Evolutionary conservation across 192 early-diverging fungal species (phyloP).

Genomic region (Coemansia biformis): DNA sequence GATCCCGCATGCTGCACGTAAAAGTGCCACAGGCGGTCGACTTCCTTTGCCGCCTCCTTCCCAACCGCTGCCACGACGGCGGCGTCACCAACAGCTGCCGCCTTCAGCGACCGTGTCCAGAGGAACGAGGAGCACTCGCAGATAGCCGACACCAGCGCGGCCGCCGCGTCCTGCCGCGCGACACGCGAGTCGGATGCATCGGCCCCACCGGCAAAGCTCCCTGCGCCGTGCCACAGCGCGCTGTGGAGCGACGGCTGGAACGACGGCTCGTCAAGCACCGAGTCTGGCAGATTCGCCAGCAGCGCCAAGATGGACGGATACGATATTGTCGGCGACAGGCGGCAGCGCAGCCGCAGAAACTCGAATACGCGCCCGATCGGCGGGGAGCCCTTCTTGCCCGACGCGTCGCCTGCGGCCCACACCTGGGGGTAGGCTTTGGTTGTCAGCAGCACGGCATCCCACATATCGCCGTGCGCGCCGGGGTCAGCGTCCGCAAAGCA

Average conservation of each 20-base stretch:
- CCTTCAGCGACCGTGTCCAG: constrained; percentile 34
- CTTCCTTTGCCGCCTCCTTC: constrained; percentile 33
- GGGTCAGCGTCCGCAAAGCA: constrained; percentile 73
- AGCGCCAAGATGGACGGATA: constrained; percentile 78
- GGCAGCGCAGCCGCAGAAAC: constrained; percentile 63
- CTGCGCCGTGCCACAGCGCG: constrained; percentile 45
- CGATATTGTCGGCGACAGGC: constrained; percentile 59
- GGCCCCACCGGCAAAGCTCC: constrained; percentile 3
- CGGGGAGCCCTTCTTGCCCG: constrained; percentile 44
- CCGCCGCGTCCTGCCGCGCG: constrained; percentile 13
- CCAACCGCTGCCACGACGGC: constrained; percentile 3
- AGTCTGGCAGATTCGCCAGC: constrained; percentile 58
- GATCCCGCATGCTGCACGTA: constrained; percentile 32
- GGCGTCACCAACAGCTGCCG: too few species aligned
- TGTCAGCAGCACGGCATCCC: constrained; percentile 79
- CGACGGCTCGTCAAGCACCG: constrained; percentile 17
- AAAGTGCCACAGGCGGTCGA: constrained; percentile 48
- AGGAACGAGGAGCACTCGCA: constrained; percentile 46
- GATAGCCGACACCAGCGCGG: constrained; percentile 33
- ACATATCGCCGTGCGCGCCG: constrained; percentile 69
- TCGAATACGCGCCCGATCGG: constrained; percentile 61
- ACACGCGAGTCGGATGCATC: background rate
- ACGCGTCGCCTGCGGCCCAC: constrained; percentile 46
- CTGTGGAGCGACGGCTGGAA: constrained; percentile 24
- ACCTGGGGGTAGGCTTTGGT: constrained; percentile 65